Evolutionary conservation across 2,329 filamentous ascomycete species (phyloP).

Genomic region (Aspergillus spinulosporus): DNA sequence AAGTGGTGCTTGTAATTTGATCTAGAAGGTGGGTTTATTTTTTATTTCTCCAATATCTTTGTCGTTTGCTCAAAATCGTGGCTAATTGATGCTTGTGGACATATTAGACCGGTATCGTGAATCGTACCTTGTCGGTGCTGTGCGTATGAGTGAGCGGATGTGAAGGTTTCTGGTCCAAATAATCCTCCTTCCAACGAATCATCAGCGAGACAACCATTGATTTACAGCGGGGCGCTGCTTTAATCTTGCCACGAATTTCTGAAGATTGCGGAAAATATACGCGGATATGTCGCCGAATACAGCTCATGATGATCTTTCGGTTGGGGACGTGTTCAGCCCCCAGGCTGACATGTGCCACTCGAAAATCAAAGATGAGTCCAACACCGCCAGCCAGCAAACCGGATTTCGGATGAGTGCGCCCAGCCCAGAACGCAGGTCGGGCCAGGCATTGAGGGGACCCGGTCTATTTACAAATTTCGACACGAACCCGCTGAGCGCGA

Average conservation of each 20-base stretch:
- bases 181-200: conserved; percentile 5
- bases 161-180: conserved; percentile 11
- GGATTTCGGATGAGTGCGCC: conserved; percentile 32
- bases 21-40: background rate
- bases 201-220: conserved; percentile 5
- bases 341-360: conserved; percentile 36
- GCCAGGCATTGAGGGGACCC: background rate
- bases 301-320: conserved; percentile 37
- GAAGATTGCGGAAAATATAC: conserved; percentile 1
- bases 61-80: conserved; percentile 5
- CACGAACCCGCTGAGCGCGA: conserved; percentile 28
- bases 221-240: background rate
- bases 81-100: background rate
- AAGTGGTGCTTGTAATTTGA: background rate
- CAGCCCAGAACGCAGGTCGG: conserved; percentile 27
- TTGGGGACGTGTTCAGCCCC: conserved; percentile 42
- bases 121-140: conserved; percentile 10
- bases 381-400: conserved; percentile 23
- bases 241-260: background rate
- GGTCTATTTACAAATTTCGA: conserved; percentile 30
- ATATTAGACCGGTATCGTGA: conserved; percentile 5
- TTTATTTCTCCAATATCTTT: conserved; percentile 1
- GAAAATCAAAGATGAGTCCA: conserved; percentile 23
- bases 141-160: conserved; percentile 18
- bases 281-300: conserved; percentile 19